Base-by-base conservation (phyloP, 805 yeast species). In the Hanseniaspora meyeri region DNA sequence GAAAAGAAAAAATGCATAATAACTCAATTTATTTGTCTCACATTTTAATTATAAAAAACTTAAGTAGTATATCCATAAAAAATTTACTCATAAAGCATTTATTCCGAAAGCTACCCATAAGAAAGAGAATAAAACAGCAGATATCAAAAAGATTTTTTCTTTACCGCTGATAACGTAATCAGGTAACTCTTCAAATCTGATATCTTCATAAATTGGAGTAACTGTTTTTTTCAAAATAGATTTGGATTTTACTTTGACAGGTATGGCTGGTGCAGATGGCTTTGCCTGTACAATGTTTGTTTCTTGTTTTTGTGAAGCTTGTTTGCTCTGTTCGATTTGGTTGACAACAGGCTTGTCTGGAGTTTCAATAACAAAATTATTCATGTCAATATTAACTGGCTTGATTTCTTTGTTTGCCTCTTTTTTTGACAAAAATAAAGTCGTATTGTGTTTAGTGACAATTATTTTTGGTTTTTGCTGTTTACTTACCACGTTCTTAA, bases 91-190 rank as follows among this genome's bases (percentile, higher is more conserved):
- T 34, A 46, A n/a, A 19, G 29, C 14, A 46, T n/a, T 36, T 31
- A 46, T 19, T 32, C 38, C 43, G 31, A 45, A 52, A 16, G 34
- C 8, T 37, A 52, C 31, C 56, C 56, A 52, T 31, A 52, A 16
- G 8, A 38, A 9, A 4, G 55, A 51, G 17, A 52, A 31, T 10
- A 43, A 27, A 14, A 52, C 19, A 52, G 36, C n/a, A 8, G 50
- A 43, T 3, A 19, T 2, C 12, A 52, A 16, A 5, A 52, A 36
- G 11, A 29, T 7, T 37, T 43, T 38, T 14, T 52, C 56, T 38
- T 43, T 52, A 12, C 16, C 38, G 11, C 16, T 37, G 31, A 52
- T 24, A 16, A 17, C 12, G 12, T 51, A 43, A 17, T 51, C 37
- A 43, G 55, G 49, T 24, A 43, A 24, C 27, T 51, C 43, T 11